Conservation (phyloP, 768 basidiomycete genomes). For the Phylloporus arenicola region DNA sequence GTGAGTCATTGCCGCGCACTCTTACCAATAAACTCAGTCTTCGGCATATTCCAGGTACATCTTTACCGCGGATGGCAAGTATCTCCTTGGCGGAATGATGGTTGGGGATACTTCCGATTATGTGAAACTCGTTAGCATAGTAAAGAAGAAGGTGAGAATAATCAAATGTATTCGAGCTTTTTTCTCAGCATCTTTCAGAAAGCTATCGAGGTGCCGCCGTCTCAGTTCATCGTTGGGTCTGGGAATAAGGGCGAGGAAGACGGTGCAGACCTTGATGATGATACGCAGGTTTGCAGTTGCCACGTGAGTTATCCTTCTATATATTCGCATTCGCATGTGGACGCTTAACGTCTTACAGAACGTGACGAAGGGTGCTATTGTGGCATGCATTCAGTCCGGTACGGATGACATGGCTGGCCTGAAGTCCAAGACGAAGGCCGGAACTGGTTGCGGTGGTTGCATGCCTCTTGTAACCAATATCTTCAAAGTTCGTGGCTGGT, state of each 20-base stretch:
- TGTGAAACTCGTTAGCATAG: slow-evolving; percentile 61
- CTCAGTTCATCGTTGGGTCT: slow-evolving; percentile 60
- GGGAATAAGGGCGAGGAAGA: slow-evolving; percentile 43
- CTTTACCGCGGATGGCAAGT: slow-evolving; percentile 65
- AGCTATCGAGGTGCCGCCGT: slow-evolving; percentile 57
- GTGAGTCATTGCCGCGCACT: slow-evolving; percentile 11
- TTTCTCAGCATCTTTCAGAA: slow-evolving; percentile 37
- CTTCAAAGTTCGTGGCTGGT: slow-evolving; percentile 30
- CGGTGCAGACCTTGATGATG: slow-evolving; percentile 65
- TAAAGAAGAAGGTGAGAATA: slow-evolving; percentile 53
- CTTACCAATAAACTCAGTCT: not conserved
- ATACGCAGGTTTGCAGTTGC: slow-evolving; percentile 67
- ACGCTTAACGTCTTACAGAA: slow-evolving; percentile 35
- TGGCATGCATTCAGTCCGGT: slow-evolving; percentile 46
- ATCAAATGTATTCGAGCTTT: not conserved
- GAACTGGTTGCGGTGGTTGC: slow-evolving; percentile 72
- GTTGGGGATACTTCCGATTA: slow-evolving; percentile 69
- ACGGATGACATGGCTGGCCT: slow-evolving; percentile 45
- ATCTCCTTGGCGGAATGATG: slow-evolving; percentile 75
- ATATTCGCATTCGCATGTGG: not conserved
- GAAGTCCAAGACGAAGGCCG: slow-evolving; percentile 64
- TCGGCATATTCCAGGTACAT: slow-evolving; percentile 41
- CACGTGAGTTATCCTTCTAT: slow-evolving; percentile 35
- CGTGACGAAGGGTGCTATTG: slow-evolving; percentile 56
- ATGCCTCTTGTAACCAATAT: slow-evolving; percentile 47